A percentile compares a stretch with the other conserved stretches of the same genome.
These are phyloP conservation scores for Termitomyces sp. DNA, from an alignment of 768 basidiomycete genomes.

Conservation along the genomic window DNA sequence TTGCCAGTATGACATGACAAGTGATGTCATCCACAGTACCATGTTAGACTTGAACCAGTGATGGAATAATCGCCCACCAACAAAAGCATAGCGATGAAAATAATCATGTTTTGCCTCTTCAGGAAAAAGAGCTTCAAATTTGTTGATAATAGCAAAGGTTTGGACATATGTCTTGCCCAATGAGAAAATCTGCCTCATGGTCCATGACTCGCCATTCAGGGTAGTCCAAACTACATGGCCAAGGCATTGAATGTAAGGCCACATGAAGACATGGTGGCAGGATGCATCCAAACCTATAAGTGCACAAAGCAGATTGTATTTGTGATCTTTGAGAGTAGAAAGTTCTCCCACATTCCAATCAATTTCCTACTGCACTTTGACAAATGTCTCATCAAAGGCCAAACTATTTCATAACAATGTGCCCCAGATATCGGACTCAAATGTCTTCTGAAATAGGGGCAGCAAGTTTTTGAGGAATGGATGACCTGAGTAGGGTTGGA, in stretches of 20 bases:
- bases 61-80: not conserved
- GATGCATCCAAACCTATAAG: not conserved
- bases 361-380: not conserved
- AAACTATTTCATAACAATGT: slow-evolving; percentile 12
- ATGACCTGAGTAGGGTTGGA: slow-evolving; percentile 2
- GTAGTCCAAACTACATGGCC: slow-evolving; percentile 10
- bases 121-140: not conserved
- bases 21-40: no score
- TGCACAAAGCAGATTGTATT: not conserved
- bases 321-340: not conserved
- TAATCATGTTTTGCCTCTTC: not conserved
- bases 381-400: slow-evolving; percentile 7
- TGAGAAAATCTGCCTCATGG: not conserved
- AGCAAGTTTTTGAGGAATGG: not conserved
- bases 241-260: not conserved
- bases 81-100: not conserved
- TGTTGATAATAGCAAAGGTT: not conserved
- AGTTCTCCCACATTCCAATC: not conserved
- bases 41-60: not conserved
- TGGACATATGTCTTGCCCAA: not conserved
- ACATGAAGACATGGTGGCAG: not conserved
- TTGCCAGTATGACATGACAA: no score
- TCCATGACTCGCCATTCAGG: not conserved
- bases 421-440: slow-evolving; percentile 11
- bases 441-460: slow-evolving; percentile 1